Evolutionary conservation across 139 green algal species (phyloP), one percentile per base, ranked within the genome.

Genomic region (Yamagishiella unicocca): DNA sequence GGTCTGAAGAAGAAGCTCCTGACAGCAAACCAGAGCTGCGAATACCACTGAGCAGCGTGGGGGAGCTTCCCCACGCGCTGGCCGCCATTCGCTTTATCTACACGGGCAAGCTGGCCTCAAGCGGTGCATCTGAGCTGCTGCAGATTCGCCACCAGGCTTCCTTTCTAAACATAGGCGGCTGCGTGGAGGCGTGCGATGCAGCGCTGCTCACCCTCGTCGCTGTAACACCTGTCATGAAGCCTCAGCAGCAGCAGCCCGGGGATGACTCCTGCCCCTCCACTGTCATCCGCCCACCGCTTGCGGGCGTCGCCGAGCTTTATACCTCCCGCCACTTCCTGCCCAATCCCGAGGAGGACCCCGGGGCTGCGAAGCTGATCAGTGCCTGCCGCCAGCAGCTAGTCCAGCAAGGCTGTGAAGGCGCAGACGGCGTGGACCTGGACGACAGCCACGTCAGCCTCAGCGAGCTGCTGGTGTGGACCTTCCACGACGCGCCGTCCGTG

Each of bases 381-480:
- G 45, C 45, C 29, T 80, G 72, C 72, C 42, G 72, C 31, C 29
- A 29, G 43, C 72, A 80, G 10, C 25, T 80, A 19, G 25, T n/a
- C n/a, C n/a, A n/a, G n/a, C n/a, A n/a, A n/a, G n/a, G n/a, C n/a
- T n/a, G n/a, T n/a, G n/a, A n/a, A n/a, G n/a, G n/a, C n/a, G n/a
- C n/a, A n/a, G n/a, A n/a, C n/a, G n/a, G n/a, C n/a, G n/a, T n/a
- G n/a, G n/a, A n/a, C n/a, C n/a, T n/a, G n/a, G n/a, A n/a, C n/a
- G n/a, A n/a, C n/a, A n/a, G n/a, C n/a, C n/a, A n/a, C n/a, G n/a
- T n/a, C n/a, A n/a, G n/a, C n/a, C n/a, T n/a, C n/a, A 27, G 55
- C 19, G 38, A 84, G 37, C 55, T 84, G 33, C 77, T 84, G 12
- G 77, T 55, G 25, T 84, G 77, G 77, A 33, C 62, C 14, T 84